Evolutionary conservation across 1,284 basidiomycete species (phyloP), one percentile per base, ranked within the genome.

Genomic region (Heterobasidion annosum): DNA sequence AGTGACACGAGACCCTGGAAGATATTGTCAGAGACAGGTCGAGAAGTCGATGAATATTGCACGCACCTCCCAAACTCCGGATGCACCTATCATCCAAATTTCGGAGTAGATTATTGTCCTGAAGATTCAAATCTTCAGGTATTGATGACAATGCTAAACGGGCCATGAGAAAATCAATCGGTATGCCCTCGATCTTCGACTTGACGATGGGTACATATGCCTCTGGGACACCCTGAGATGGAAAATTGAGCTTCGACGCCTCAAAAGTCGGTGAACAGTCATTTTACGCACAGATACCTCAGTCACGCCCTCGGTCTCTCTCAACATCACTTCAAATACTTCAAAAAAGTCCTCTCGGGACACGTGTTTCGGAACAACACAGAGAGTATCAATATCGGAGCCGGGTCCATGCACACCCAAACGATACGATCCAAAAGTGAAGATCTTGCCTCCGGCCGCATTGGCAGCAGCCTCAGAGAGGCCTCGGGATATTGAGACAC

Each of bases 311-410:
- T 95, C 91, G 62, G 88, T 73, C 47, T 89, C 86, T 63, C 83
- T 83, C 55, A 99, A 75, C 89, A 98, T 93, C 35, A 81, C 77
- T 67, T 94, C 92, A 64, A 99, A 97, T 40, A 88, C 79, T 0
- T 88, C 84, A 65, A 98, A 98, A 73, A 99, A 99, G 73, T 99
- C 93, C 64, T 98, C 94, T 59, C 93, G 81, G 59, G 88, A 89
- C 54, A 99, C 89, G 70, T 98, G 93, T 69, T 94, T 93, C 5
- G 96, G 96, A 34, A 97, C 97, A 33, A 99, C 96, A 68, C 94
- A 94, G 37, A 99, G 77, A n/a, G 95, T 98, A 74, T 99, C 96
- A 68, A 99, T 98, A 83, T 99, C 96, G 48, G 89, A 82, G 8
- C 93, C 92, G 37, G 97, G 96, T 12, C 93, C 93, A 70, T 99